Base-by-base conservation (phyloP, 257 asterid species). In the Solanum pennellii region DNA sequence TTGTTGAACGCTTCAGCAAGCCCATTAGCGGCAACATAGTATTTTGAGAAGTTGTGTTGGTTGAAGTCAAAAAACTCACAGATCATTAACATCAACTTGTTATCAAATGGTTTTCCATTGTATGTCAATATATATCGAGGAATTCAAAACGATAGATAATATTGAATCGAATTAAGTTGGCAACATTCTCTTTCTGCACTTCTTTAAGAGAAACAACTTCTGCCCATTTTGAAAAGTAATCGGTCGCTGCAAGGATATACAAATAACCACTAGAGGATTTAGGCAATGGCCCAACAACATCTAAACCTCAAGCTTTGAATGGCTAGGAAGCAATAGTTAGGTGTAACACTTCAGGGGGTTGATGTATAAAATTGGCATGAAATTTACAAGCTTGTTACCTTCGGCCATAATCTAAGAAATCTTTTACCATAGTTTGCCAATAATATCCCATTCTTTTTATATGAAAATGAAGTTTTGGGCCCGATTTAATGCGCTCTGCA, bases 401-500 rank as follows among this genome's bases (percentile, higher is more conserved):
- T 56, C 5, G n/a, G 1, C 0, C 11, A 1, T 16, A 18, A 1
- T 56, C 65, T n/a, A 56, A 18, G 9, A 3, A 56, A 56, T 56
- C 10, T 2, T 56, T 56, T 18, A 56, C 65, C 11, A 56, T 18
- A 7, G n/a, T 18, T 18, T 18, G 2, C 4, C n/a, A 56, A 56
- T 56, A 56, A 18, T 56, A 18, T 18, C n/a, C n/a, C 65, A 56
- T 56, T 8, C 65, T 18, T 18, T 56, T 56, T 18, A 18, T 56
- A 18, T 56, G 65, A 56, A 56, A 47, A 47, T 47, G 7, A 13
- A 7, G 25, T 20, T 18, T 56, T 56, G 25, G 5, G 12, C 25
- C 0, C 0, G 66, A 7, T 56, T 56, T 56, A 4, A 8, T 20
- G 0, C 5, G 0, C 5, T 20, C 5, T 5, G 0, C 66, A 56